Conservation (phyloP, 257 asterid genomes). For the Thymus mandschuricus region DNA sequence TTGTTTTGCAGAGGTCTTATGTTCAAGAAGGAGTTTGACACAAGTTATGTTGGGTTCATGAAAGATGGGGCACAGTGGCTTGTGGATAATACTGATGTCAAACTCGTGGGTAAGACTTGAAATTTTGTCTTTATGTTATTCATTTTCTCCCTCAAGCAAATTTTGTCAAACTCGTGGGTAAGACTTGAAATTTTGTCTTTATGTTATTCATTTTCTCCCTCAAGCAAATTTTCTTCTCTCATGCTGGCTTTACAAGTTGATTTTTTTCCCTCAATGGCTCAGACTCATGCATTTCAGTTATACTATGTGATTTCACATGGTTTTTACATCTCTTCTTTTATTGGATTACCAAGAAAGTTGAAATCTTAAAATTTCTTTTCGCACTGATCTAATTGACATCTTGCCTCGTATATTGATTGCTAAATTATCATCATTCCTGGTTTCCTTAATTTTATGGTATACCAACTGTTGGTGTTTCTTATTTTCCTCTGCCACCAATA, state of each 20-base stretch:
- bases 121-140: background rate
- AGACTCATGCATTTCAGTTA: background rate
- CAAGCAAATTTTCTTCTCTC: conserved; percentile 9
- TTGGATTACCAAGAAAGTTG: background rate
- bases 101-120: conserved; percentile 76
- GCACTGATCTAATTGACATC: background rate
- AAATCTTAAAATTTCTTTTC: background rate
- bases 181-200: conserved; percentile 18
- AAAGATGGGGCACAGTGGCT: conserved; percentile 96
- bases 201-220: background rate
- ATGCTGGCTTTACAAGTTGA: background rate
- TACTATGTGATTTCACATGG: background rate
- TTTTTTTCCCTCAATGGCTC: background rate
- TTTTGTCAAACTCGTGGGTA: conserved; percentile 95
- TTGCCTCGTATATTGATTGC: background rate
- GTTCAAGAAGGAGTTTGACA: conserved; percentile 83
- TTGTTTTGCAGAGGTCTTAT: conserved; percentile 73
- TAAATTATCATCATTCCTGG: background rate
- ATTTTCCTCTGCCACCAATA: no score
- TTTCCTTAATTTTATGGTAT: background rate
- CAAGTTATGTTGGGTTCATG: conserved; percentile 94
- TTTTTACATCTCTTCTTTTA: background rate
- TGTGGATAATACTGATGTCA: conserved; percentile 90
- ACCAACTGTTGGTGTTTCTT: no score
- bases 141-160: background rate